A percentile compares a stretch with the other conserved stretches of the same genome.
Evolutionary conservation across 441 rosid genomes (phyloP).

Genomic region (Arabidopsis hybrid): DNA sequence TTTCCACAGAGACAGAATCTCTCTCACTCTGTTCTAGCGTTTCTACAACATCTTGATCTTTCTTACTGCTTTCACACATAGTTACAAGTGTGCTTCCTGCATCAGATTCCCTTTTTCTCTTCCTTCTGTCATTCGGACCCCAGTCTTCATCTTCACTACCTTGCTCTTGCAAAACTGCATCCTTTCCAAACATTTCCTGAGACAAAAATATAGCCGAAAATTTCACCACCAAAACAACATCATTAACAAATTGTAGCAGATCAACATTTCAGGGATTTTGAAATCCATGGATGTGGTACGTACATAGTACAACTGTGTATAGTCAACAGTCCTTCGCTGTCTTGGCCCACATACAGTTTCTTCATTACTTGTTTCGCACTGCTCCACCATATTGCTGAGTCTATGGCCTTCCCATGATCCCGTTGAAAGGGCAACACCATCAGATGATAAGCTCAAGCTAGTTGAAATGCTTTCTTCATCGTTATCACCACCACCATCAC

Average conservation of each 20-base stretch:
- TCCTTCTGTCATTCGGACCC: constrained; percentile 90
- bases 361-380: constrained; percentile 69
- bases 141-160: constrained; percentile 98
- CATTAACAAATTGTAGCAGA: constrained; percentile 6
- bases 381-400: constrained; percentile 55
- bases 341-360: constrained; percentile 77
- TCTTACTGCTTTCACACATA: constrained; percentile 64
- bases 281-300: constrained; percentile 45
- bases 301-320: constrained; percentile 85
- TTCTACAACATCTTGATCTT: constrained; percentile 44
- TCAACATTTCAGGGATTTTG: background rate
- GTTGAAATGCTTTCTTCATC: constrained; percentile 62
- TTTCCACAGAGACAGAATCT: constrained; percentile 52
- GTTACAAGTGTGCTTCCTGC: constrained; percentile 78
- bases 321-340: constrained; percentile 83
- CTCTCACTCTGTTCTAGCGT: constrained; percentile 46
- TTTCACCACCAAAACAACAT: constrained; percentile 23
- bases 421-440: constrained; percentile 58
- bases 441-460: constrained; percentile 87
- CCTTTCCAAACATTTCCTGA: constrained; percentile 99
- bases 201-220: background rate
- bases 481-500: constrained; percentile 58
- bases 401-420: constrained; percentile 57
- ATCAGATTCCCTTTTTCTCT: constrained; percentile 83
- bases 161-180: constrained; percentile 72